phyloP scores from a whole-genome alignment of 805 yeast genomes.

The Suhomyces sp. region DNA sequence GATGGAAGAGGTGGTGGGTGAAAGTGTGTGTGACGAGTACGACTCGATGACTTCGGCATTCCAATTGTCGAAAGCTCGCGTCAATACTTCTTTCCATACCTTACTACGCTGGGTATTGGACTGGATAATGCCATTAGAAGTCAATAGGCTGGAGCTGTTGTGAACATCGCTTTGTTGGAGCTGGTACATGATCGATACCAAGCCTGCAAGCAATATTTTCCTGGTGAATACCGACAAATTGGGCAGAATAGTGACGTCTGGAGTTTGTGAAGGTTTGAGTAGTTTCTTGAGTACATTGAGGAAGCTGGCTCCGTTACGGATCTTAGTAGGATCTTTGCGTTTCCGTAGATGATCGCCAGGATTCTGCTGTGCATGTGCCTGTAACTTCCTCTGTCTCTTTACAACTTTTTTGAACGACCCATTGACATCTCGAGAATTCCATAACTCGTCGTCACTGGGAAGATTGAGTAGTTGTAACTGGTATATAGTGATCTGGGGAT shows the following conservation, averaged over 20 bases:
- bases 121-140: conserved; percentile 15
- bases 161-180: conserved; percentile 72
- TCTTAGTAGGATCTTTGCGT: conserved; percentile 4
- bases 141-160: conserved; percentile 38
- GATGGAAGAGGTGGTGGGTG: conserved; percentile 9
- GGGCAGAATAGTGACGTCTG: conserved; percentile 8
- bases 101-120: conserved; percentile 30
- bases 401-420: conserved; percentile 39
- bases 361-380: conserved; percentile 6
- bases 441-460: conserved; percentile 42
- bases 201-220: conserved; percentile 63
- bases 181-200: conserved; percentile 64
- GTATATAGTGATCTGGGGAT: conserved; percentile 41
- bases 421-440: conserved; percentile 39
- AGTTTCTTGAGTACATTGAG: conserved; percentile 55
- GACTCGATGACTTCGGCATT: conserved; percentile 42
- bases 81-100: conserved; percentile 68
- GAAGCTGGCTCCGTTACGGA: conserved; percentile 35
- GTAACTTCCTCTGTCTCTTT: conserved; percentile 33
- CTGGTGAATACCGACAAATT: conserved; percentile 53
- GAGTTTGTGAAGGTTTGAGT: conserved; percentile 48
- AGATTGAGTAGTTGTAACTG: conserved; percentile 39
- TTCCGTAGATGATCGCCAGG: neutral
- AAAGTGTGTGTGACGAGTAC: conserved; percentile 10
- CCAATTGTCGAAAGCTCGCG: conserved; percentile 73